phyloP scores from a whole-genome alignment of 225 moss, liverwort and hornwort genomes.

The Rhytidiadelphus loreus region DNA sequence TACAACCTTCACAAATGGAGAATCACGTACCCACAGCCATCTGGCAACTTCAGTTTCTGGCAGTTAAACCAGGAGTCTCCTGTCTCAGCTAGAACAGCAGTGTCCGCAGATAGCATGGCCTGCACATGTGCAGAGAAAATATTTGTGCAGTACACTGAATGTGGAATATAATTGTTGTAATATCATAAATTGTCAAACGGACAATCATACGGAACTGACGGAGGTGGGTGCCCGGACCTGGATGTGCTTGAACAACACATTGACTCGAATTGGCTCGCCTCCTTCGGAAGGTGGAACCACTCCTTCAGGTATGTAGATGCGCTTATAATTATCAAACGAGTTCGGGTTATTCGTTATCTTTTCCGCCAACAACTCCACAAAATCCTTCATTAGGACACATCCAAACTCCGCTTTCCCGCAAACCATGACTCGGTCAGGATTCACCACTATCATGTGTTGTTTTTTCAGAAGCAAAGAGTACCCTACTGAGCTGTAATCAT shows the following conservation, averaged over 20 bases:
- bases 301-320: constrained; percentile 43
- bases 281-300: constrained; percentile 28
- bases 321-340: constrained; percentile 44
- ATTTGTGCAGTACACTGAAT: not conserved
- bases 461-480: constrained; percentile 49
- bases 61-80: constrained; percentile 63
- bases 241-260: constrained; percentile 50
- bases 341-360: constrained; percentile 27
- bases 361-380: constrained; percentile 19
- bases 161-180: no score
- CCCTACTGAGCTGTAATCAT: constrained; percentile 53
- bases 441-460: constrained; percentile 46
- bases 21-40: constrained; percentile 33
- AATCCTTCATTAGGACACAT: constrained; percentile 51
- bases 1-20: not conserved
- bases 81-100: constrained; percentile 47
- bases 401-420: constrained; percentile 49
- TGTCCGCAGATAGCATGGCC: constrained; percentile 30
- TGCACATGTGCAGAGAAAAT: not conserved
- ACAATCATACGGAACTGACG: not conserved
- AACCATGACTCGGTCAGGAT: constrained; percentile 40
- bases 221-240: constrained; percentile 9
- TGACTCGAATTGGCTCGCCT: constrained; percentile 44
- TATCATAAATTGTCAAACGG: not conserved
- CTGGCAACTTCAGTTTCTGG: constrained; percentile 45